These are phyloP conservation scores for Dothideomycetes sp. DNA, from an alignment of 2,329 filamentous ascomycete species.

Conservation along the genomic window DNA sequence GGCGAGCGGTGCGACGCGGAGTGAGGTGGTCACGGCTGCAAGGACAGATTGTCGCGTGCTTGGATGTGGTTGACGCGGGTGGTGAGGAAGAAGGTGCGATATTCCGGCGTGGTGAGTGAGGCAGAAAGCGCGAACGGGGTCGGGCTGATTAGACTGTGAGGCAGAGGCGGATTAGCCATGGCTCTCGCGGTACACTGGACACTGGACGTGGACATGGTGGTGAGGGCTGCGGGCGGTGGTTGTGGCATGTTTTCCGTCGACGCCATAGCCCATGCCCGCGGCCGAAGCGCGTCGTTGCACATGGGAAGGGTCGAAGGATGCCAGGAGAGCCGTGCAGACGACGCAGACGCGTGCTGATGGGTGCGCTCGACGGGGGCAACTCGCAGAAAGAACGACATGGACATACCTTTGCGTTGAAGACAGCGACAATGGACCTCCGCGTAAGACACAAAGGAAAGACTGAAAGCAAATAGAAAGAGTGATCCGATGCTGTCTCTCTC, in stretches of 20 bases:
- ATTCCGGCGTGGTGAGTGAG: too few relatives aligned
- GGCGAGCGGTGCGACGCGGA: slow-evolving; percentile 1
- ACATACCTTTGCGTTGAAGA: slow-evolving; percentile 4
- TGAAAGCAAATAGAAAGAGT: background rate
- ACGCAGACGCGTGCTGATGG: background rate
- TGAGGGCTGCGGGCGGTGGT: background rate
- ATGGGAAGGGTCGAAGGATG: slow-evolving; percentile 3
- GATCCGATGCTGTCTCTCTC: slow-evolving; percentile 1
- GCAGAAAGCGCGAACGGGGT: slow-evolving; percentile 2
- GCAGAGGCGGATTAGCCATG: background rate
- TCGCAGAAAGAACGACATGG: background rate
- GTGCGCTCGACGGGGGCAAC: background rate
- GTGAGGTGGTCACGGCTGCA: too few relatives aligned
- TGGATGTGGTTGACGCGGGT: too few relatives aligned
- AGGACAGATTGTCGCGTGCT: too few relatives aligned
- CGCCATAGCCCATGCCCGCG: slow-evolving; percentile 2
- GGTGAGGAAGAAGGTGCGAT: too few relatives aligned
- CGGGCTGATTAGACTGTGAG: slow-evolving; percentile 2
- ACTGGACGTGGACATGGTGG: background rate
- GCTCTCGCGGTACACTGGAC: background rate
- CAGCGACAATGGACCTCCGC: slow-evolving; percentile 1
- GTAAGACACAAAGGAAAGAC: slow-evolving; percentile 6
- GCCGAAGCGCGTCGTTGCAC: slow-evolving; percentile 5
- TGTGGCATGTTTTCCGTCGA: background rate
- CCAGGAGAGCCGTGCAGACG: slow-evolving; percentile 2